A percentile compares a stretch with the other conserved stretches of the same genome.
These are phyloP conservation scores for Phytophthora chlamydospora DNA, from an alignment of 352 stramenopile genomes.

Conservation along the genomic window DNA sequence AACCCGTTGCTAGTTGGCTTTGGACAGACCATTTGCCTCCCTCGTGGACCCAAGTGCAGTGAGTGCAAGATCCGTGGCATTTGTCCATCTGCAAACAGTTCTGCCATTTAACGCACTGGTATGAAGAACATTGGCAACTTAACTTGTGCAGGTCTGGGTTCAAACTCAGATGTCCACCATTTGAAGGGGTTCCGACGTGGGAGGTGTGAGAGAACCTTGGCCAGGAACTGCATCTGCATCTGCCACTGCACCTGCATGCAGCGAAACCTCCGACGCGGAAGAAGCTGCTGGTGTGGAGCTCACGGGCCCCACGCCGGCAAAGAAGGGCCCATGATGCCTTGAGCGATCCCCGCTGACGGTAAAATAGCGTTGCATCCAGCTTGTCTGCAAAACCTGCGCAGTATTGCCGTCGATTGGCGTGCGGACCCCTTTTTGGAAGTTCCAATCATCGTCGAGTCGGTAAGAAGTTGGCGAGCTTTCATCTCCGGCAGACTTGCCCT, in stretches of 20 bases:
- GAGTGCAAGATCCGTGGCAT: conserved; percentile 72
- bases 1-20: conserved; percentile 96
- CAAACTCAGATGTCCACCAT: conserved; percentile 28
- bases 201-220: conserved; percentile 1
- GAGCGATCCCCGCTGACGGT: conserved; percentile 46
- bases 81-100: conserved; percentile 72
- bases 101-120: conserved; percentile 25
- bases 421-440: conserved; percentile 40
- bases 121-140: no score
- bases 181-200: conserved; percentile 13
- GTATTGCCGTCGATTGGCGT: conserved; percentile 57
- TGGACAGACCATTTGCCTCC: conserved; percentile 92
- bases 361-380: conserved; percentile 54
- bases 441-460: conserved; percentile 44
- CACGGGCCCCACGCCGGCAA: not conserved
- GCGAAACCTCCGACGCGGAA: not conserved
- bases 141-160: no score
- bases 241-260: not conserved
- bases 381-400: conserved; percentile 52
- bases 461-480: conserved; percentile 15
- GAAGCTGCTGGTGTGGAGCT: not conserved
- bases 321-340: conserved; percentile 46
- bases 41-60: conserved; percentile 71
- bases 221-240: conserved; percentile 3
- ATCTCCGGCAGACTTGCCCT: not conserved